Percentiles rank a stretch among this genome's conserved stretches.
Conservation (phyloP, 805 yeast species). For the Candida easanensis region DNA sequence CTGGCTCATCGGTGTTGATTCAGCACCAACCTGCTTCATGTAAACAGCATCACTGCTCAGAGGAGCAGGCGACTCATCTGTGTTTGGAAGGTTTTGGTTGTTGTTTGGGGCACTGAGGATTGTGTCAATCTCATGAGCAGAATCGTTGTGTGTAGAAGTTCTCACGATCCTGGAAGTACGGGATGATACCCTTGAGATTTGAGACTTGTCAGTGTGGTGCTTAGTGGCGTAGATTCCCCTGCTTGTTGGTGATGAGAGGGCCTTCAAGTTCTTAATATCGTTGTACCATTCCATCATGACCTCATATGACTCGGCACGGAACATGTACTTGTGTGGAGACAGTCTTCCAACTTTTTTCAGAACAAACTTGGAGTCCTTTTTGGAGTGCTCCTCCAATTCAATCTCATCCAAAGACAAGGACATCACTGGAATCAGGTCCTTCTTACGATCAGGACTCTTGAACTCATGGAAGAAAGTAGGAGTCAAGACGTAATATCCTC, state of each 20-base stretch:
- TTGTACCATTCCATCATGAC: constrained; percentile 82
- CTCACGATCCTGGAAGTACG: constrained; percentile 25
- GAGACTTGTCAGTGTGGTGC: constrained; percentile 16
- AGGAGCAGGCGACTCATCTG: constrained; percentile 21
- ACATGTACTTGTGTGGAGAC: constrained; percentile 91
- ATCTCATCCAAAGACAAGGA: constrained; percentile 79
- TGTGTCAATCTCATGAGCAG: constrained; percentile 27
- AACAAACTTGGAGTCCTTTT: constrained; percentile 78
- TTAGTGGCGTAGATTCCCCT: constrained; percentile 26
- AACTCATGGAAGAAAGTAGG: constrained; percentile 89
- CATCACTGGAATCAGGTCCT: constrained; percentile 79
- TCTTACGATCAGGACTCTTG: constrained; percentile 76
- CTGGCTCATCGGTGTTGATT: constrained; percentile 18
- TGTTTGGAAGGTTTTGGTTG: constrained; percentile 22
- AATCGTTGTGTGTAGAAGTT: constrained; percentile 16
- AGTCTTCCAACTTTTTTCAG: constrained; percentile 73
- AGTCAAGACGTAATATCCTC: constrained; percentile 89
- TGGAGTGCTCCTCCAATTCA: constrained; percentile 77
- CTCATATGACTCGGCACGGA: constrained; percentile 81
- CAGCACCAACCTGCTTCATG: constrained; percentile 17
- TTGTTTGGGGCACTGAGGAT: constrained; percentile 23
- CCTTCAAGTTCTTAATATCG: constrained; percentile 68
- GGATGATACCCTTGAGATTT: constrained; percentile 30
- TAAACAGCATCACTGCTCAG: constrained; percentile 23
- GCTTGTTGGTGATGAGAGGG: constrained; percentile 42